Base-by-base conservation (phyloP, 2,329 filamentous ascomycete species). In the Alternaria gaisen region DNA sequence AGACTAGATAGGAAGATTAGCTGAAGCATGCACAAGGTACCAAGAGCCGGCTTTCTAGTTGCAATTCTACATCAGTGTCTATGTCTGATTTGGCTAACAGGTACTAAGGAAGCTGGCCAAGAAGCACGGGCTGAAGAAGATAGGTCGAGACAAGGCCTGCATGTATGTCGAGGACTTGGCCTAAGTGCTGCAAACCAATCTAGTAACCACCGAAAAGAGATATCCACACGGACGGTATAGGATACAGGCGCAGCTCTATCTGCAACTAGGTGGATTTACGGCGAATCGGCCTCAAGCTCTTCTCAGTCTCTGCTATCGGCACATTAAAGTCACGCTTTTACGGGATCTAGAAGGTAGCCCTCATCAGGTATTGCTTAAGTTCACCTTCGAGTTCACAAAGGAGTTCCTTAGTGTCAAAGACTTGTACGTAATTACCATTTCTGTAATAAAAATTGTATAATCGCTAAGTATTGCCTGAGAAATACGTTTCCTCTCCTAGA, bases 401-500 rank as follows among this genome's bases (percentile, higher is more conserved):
- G 14, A 41, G 28, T 48, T 48, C 63, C 18, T 48, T 48, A 22
- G 44, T 48, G 22, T 48, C 22, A 48, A 48, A 48, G 1, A 66
- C 69, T 24, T 48, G n/a, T 48, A 22, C 9, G 11, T 34, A 11
- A 48, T 56, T 41, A 26, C 4, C 20, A 20, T 20, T 51, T 51
- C 5, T 40, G 12, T 44, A n/a, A 4, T 40, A 47, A 14, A 53
- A 47, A 16, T 47, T 26, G 34, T 53, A 28, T 4, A 9, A 24
- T 26, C 12, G 11, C 30, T 20, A 11, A 58, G 7, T 53, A 20
- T 47, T 41, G 2, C 14, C 14, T 58, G 52, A 53, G 48, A 18
- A 77, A 77, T 61, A 68, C 64, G 34, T 78, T 77, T 46, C 59
- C 60, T 41, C 70, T 78, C 50, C 68, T 65, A 16, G 63, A 78